phyloP scores from a whole-genome alignment of 2,329 filamentous ascomycete species.

The Hypoxylon sp. region DNA sequence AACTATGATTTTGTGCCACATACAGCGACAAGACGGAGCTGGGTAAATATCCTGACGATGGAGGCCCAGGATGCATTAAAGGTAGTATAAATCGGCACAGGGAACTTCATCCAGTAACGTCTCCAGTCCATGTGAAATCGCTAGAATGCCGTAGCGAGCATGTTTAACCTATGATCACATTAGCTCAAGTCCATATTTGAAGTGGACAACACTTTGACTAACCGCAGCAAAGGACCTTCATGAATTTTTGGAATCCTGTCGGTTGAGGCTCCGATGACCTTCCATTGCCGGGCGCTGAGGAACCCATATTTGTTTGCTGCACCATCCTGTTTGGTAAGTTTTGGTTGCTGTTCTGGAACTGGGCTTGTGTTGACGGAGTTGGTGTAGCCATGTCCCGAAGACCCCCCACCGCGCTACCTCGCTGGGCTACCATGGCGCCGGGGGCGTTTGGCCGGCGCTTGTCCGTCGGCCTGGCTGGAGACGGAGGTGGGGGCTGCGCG shows the following conservation, averaged over 20 bases:
- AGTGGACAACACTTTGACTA: constrained; percentile 55
- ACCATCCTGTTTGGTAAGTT: constrained; percentile 80
- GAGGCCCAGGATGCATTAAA: constrained; percentile 52
- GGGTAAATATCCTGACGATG: constrained; percentile 39
- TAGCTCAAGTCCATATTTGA: neutral
- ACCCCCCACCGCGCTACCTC: constrained; percentile 81
- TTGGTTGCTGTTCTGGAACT: constrained; percentile 95
- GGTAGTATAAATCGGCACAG: constrained; percentile 47
- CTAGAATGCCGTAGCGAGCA: constrained; percentile 47
- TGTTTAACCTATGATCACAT: constrained; percentile 48
- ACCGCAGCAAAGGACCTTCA: constrained; percentile 94
- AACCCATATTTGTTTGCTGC: constrained; percentile 72
- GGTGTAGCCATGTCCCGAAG: constrained; percentile 85
- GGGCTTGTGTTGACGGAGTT: constrained; percentile 91
- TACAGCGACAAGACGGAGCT: constrained; percentile 42
- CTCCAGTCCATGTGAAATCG: constrained; percentile 53
- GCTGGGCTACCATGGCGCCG: constrained; percentile 80
- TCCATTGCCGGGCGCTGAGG: constrained; percentile 68
- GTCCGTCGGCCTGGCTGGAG: constrained; percentile 84
- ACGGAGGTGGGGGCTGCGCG: constrained; percentile 89
- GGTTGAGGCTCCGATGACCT: constrained; percentile 78
- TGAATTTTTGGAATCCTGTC: constrained; percentile 89
- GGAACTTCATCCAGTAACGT: constrained; percentile 50
- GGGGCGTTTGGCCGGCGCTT: constrained; percentile 85
- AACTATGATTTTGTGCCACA: constrained; percentile 37